Conservation (phyloP, 345 rosid species). For the Turritis glabra region DNA sequence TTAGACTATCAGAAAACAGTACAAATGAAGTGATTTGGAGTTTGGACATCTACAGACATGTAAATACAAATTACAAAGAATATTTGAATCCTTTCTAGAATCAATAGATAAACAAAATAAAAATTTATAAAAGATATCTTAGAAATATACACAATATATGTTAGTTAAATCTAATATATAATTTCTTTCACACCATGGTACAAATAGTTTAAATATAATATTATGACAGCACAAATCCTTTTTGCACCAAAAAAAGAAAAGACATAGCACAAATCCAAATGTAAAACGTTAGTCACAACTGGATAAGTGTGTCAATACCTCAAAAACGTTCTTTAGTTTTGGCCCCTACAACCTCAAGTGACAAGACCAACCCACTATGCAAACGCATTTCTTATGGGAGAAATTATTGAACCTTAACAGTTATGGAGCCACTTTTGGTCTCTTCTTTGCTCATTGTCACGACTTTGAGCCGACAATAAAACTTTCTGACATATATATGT, state of each 20-base stretch:
- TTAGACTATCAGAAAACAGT: too few relatives aligned
- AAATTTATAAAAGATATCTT: too few relatives aligned
- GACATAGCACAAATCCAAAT: not conserved
- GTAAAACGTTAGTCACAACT: not conserved
- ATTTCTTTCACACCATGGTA: not conserved
- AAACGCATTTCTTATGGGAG: constrained; percentile 18
- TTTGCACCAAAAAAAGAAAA: too few relatives aligned
- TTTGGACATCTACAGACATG: too few relatives aligned
- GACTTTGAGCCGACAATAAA: constrained; percentile 22
- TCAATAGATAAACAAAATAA: too few relatives aligned
- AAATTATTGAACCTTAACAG: constrained; percentile 25
- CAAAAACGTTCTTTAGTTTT: constrained; percentile 3
- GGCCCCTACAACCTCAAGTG: constrained; percentile 34
- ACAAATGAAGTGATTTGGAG: too few relatives aligned
- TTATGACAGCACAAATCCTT: too few relatives aligned
- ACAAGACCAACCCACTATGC: constrained; percentile 29
- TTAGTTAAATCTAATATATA: too few relatives aligned
- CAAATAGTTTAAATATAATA: not conserved
- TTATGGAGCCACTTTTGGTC: constrained; percentile 14
- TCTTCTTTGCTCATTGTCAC: constrained; percentile 17
- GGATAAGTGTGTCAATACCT: constrained; percentile 7
- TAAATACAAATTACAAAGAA: too few relatives aligned
- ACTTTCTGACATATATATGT: constrained; percentile 10
- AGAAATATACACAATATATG: too few relatives aligned
- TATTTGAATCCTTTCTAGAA: too few relatives aligned